A percentile compares a stretch with the other conserved stretches of the same genome.
Evolutionary conservation across 2,329 filamentous ascomycete species (phyloP).

Genomic region (Trichoderma simmonsii): DNA sequence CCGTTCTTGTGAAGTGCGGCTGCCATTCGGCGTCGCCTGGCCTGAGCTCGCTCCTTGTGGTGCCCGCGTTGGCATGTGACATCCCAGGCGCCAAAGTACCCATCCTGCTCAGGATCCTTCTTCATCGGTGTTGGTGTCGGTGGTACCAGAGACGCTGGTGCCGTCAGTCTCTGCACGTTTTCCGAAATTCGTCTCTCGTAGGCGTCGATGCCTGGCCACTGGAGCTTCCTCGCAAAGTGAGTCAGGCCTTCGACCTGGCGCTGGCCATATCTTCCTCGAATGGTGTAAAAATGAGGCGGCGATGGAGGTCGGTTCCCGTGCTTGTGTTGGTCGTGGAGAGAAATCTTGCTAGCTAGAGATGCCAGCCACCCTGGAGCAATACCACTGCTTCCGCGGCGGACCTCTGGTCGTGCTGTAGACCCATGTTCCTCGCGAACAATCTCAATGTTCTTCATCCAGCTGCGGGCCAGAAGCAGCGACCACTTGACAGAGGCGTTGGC

Average conservation of each 20-base stretch:
- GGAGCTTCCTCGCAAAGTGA: constrained; percentile 60
- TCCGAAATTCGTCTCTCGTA: constrained; percentile 48
- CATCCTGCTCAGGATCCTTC: constrained; percentile 31
- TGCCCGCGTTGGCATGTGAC: constrained; percentile 31
- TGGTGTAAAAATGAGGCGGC: constrained; percentile 42
- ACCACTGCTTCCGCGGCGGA: constrained; percentile 25
- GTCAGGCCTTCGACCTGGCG: constrained; percentile 60
- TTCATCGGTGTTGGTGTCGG: constrained; percentile 36
- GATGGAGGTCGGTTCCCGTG: constrained; percentile 34
- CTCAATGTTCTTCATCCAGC: constrained; percentile 67
- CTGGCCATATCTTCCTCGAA: constrained; percentile 53
- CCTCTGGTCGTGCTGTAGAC: constrained; percentile 13
- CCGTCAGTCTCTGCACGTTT: constrained; percentile 44
- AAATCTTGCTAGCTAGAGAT: constrained; percentile 54
- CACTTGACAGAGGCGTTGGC: constrained; percentile 62
- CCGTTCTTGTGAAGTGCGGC: constrained; percentile 58
- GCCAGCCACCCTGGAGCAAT: constrained; percentile 49
- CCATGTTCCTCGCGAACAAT: constrained; percentile 45
- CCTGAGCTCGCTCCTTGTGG: constrained; percentile 33
- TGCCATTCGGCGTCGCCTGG: constrained; percentile 52
- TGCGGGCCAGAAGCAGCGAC: constrained; percentile 62
- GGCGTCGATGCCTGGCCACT: constrained; percentile 59
- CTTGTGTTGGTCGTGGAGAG: constrained; percentile 40
- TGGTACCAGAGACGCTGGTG: constrained; percentile 29
- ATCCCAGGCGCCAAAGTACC: constrained; percentile 47